Evolutionary conservation across 306 rosid genomes (phyloP), one percentile per base, ranked within the genome.

Genomic region (Dryas octopetala): DNA sequence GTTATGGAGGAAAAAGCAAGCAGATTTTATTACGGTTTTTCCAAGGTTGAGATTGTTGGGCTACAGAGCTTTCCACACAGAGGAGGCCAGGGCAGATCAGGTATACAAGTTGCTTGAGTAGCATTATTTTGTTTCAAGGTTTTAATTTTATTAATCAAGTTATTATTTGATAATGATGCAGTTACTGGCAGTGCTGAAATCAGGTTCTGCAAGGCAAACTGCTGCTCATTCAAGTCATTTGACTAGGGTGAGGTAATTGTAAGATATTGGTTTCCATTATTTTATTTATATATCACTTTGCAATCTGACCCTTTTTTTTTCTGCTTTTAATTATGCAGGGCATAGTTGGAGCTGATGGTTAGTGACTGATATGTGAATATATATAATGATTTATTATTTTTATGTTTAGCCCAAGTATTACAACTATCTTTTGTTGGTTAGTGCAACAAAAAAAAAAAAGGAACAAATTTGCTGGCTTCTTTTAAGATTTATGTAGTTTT

Each of bases 291-390:
- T 71, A 1, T 47, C 65, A 54, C 64, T 8, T 52, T 49, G 26
- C 50, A 23, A 15, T 44, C 74, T 86, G 28, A 76, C n/a, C 65
- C 48, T 73, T 40, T 66, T 43, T 47, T 59, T 6, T n/a, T 72
- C 53, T 76, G 71, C 5, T 49, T 70, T 79, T 41, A 3, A 53
- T 28, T 75, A n/a, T 87, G 86, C 90, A 89, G 94, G 87, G 71
- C 62, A 7, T 84, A 68, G 79, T 70, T 55, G 77, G 79, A 87
- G 83, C 62, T 45, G 60, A 80, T 62, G 94, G 94, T 89, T 78
- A 75, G 89, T 81, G 80, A 64, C 67, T 63, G 4, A 41, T 38
- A 4, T 62, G 6, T 32, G 10, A 43, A 57, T 72, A 46, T 48
- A 26, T 71, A 28, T 13, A 55, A 52, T 52, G n/a, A 28, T 73